Percentiles rank a stretch among this genome's conserved stretches.
phyloP scores from a whole-genome alignment of 805 yeast genomes.

The Sugiyamaella floridensis region DNA sequence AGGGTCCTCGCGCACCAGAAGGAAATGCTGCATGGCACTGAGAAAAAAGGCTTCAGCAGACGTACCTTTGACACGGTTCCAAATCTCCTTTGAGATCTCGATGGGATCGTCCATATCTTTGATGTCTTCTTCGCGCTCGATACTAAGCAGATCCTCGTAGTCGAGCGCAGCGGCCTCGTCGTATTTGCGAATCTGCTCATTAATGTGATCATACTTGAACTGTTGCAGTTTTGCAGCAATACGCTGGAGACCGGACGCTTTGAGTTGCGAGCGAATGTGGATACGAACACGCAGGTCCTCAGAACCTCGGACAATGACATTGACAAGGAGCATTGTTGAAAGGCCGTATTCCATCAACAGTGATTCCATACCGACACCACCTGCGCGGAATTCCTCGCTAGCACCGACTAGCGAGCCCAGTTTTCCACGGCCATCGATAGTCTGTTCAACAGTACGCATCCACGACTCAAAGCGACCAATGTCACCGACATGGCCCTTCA shows the following conservation, averaged over 20 bases:
- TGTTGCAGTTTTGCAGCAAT: slow-evolving; percentile 46
- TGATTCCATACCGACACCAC: slow-evolving; percentile 47
- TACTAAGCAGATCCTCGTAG: slow-evolving; percentile 37
- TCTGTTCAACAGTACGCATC: slow-evolving; percentile 57
- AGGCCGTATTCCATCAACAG: slow-evolving; percentile 64
- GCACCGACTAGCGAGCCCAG: slow-evolving; percentile 92
- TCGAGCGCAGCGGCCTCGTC: slow-evolving; percentile 51
- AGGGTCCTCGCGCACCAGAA: slow-evolving; percentile 39
- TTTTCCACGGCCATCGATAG: slow-evolving; percentile 79
- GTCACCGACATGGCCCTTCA: slow-evolving; percentile 33
- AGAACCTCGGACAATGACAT: slow-evolving; percentile 43
- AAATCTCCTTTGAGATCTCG: slow-evolving; percentile 53
- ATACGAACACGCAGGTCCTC: slow-evolving; percentile 36
- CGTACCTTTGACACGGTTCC: slow-evolving; percentile 51
- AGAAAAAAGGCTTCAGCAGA: slow-evolving; percentile 53
- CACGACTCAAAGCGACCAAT: slow-evolving; percentile 55
- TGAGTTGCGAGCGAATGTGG: slow-evolving; percentile 53
- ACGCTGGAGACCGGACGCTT: slow-evolving; percentile 48
- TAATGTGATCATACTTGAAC: slow-evolving; percentile 51
- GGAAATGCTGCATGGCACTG: slow-evolving; percentile 61
- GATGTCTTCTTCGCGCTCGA: slow-evolving; percentile 38
- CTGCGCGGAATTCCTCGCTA: slow-evolving; percentile 63
- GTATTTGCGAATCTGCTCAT: slow-evolving; percentile 60
- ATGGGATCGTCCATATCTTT: slow-evolving; percentile 65
- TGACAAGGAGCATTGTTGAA: slow-evolving; percentile 62